Conservation (phyloP, 1,284 basidiomycete genomes). For the Coniferiporia weirii region DNA sequence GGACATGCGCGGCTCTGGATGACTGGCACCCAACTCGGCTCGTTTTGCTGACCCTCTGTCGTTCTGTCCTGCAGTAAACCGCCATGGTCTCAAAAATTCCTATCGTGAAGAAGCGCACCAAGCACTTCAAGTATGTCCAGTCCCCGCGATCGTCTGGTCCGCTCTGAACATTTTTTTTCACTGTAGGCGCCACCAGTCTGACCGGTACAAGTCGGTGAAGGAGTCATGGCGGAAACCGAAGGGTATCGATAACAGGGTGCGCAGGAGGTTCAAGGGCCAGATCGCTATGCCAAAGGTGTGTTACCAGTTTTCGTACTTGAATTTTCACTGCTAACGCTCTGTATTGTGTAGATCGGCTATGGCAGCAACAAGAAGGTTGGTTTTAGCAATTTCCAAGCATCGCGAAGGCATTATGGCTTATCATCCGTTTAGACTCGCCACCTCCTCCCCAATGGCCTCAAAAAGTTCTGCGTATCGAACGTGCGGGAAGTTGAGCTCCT, state of each 20-base stretch:
- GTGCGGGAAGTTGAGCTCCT: constrained; percentile 88
- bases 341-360: constrained; percentile 59
- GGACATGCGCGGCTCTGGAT: constrained; percentile 25
- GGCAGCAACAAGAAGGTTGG: constrained; percentile 75
- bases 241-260: constrained; percentile 94
- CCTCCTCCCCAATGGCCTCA: constrained; percentile 89
- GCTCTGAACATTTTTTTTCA: constrained; percentile 23
- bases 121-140: constrained; percentile 80
- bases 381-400: neutral
- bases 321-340: constrained; percentile 8
- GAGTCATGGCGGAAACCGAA: constrained; percentile 98
- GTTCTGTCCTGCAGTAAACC: constrained; percentile 30
- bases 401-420: neutral
- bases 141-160: neutral
- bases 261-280: constrained; percentile 95
- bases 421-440: constrained; percentile 66
- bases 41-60: neutral
- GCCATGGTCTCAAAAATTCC: constrained; percentile 82
- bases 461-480: constrained; percentile 93
- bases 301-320: constrained; percentile 16
- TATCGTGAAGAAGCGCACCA: constrained; percentile 96
- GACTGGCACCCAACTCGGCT: constrained; percentile 11
- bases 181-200: constrained; percentile 89
- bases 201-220: constrained; percentile 93
- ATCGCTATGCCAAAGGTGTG: constrained; percentile 89